These are phyloP conservation scores for Solanum chiquidenum DNA, from an alignment of 257 asterid species.

Conservation along the genomic window DNA sequence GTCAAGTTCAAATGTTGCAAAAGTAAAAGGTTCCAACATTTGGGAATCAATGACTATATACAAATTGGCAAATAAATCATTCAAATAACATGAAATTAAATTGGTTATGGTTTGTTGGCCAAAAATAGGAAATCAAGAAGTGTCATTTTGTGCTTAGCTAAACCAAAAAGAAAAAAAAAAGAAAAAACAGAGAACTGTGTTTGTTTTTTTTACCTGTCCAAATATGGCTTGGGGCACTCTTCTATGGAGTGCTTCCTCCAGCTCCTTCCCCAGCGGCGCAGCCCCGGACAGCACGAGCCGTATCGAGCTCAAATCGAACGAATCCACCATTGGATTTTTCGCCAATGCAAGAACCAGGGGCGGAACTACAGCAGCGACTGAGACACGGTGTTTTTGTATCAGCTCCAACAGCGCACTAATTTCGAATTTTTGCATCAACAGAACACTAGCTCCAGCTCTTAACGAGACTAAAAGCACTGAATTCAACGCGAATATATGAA, in stretches of 20 bases:
- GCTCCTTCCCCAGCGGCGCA: slow-evolving; percentile 83
- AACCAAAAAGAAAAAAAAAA: neutral
- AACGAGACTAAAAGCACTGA: slow-evolving; percentile 55
- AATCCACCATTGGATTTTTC: slow-evolving; percentile 58
- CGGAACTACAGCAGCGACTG: slow-evolving; percentile 83
- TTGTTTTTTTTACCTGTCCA: slow-evolving; percentile 49
- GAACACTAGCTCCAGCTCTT: slow-evolving; percentile 55
- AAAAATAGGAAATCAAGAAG: neutral
- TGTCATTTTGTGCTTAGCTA: neutral
- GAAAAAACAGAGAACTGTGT: too few species aligned
- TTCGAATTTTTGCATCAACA: slow-evolving; percentile 69
- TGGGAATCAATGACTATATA: neutral
- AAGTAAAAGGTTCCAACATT: too few species aligned
- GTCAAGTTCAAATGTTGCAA: too few species aligned
- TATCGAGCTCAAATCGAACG: slow-evolving; percentile 57
- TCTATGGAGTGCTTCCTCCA: slow-evolving; percentile 48
- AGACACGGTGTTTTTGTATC: slow-evolving; percentile 50
- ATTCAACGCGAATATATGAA: slow-evolving; percentile 57
- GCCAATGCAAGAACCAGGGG: slow-evolving; percentile 73
- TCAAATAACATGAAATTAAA: neutral
- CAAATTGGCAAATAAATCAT: neutral
- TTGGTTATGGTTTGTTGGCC: neutral
- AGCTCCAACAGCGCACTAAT: slow-evolving; percentile 49
- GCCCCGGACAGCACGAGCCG: slow-evolving; percentile 71
- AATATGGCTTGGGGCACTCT: slow-evolving; percentile 76